These are phyloP conservation scores for Pichia sp. DNA, from an alignment of 1,139 yeast species.

Conservation along the genomic window DNA sequence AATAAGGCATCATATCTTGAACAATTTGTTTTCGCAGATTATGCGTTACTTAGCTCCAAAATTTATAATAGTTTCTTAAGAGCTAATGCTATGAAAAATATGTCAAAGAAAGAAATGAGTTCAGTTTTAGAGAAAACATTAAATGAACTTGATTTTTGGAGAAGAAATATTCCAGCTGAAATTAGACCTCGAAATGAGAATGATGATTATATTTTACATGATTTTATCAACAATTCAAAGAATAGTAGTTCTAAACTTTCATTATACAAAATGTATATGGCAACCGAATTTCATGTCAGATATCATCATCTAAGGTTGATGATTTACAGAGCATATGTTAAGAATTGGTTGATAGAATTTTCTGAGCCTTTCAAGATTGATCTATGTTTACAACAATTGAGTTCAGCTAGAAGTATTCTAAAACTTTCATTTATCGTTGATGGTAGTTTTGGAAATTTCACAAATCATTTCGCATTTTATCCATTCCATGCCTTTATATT, in stretches of 20 bases:
- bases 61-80: conserved; percentile 23
- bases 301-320: conserved; percentile 16
- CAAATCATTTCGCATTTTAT: conserved; percentile 21
- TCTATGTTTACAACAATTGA: conserved; percentile 13
- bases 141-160: conserved; percentile 25
- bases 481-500: conserved; percentile 27
- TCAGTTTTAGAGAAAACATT: conserved; percentile 12
- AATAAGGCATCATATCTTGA: conserved; percentile 8
- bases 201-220: conserved; percentile 10
- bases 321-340: conserved; percentile 10
- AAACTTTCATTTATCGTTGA: conserved; percentile 16
- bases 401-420: conserved; percentile 23
- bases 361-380: conserved; percentile 2
- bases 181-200: conserved; percentile 16
- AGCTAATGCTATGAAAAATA: conserved; percentile 21
- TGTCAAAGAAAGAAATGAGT: conserved; percentile 15
- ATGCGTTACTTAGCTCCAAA: conserved; percentile 21
- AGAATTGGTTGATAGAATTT: conserved; percentile 4
- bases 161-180: conserved; percentile 20
- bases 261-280: conserved; percentile 8
- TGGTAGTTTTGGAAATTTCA: conserved; percentile 11
- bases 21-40: conserved; percentile 18
- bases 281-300: conserved; percentile 10
- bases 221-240: conserved; percentile 7
- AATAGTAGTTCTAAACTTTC: neutral